Base-by-base conservation (phyloP, 228 moss, liverwort and hornwort genomes). In the Sphagnum magellanicum region DNA sequence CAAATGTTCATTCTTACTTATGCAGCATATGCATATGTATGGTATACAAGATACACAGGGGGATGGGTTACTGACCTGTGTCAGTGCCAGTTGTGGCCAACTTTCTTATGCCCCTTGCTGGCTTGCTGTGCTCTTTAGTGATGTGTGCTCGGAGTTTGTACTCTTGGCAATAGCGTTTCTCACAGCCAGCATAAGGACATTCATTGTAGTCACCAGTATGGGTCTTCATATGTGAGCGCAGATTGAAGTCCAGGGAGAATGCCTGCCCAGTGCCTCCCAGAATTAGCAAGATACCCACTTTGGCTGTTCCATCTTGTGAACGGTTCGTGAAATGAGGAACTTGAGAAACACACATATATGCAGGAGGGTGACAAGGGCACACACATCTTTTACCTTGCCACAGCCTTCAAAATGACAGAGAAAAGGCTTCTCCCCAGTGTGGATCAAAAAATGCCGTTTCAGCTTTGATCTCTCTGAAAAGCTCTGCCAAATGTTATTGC, bases 351-450 rank as follows among this genome's bases (percentile, higher is more conserved):
- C 69, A 69, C 8, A 17, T 13, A 59, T 60, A 7, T 64, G 11
- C 59, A 63, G 49, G 6, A 52, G 51, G 16, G 16, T 52, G 49
- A 11, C 50, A n/a, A 50, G 16, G 67, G 14, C 53, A 0, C 63
- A 52, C 68, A 32, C 32, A 32, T 32, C 32, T 32, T 32, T 70
- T 55, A 93, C 98, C 98, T 98, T 98, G 67, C 98, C 98, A 74
- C 98, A 98, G 47, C 98, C 98, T 92, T 90, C 93, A 57, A 85
- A 89, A 32, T 73, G 77, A 73, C 98, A 98, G 15, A 91, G 77
- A 68, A 98, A 98, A 10, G 93, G 98, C 72, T 98, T 98, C 74
- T 98, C 98, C n/a, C 98, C 98, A 4, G 98, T 98, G 71, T 98
- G 98, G 59, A 98, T 93, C 63, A 98, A 81, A 75, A 93, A 93